phyloP scores from a whole-genome alignment of 192 early-diverging fungal genomes.

The Backusella tuberculispora region DNA sequence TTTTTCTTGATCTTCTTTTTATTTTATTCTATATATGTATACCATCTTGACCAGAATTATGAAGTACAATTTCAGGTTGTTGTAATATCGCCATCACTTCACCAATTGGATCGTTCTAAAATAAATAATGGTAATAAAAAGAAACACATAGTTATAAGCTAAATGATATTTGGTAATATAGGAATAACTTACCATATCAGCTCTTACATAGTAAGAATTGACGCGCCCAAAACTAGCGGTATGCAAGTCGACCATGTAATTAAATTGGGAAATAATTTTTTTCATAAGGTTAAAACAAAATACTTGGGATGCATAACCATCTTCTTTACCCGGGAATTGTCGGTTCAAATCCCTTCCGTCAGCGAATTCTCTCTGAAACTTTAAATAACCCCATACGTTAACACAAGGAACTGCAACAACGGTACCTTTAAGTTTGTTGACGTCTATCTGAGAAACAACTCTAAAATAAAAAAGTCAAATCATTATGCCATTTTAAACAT shows the following conservation, averaged over 20 bases:
- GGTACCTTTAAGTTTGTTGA: constrained; percentile 72
- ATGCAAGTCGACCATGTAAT: constrained; percentile 86
- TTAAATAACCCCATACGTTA: constrained; percentile 83
- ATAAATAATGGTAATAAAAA: neutral
- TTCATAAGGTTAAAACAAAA: constrained; percentile 82
- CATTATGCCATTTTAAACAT: neutral
- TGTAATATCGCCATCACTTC: constrained; percentile 80
- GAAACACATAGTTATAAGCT: neutral
- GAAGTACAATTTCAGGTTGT: constrained; percentile 78
- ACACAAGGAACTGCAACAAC: constrained; percentile 86
- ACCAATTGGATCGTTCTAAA: constrained; percentile 63
- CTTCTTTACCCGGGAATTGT: constrained; percentile 74
- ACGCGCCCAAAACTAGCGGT: constrained; percentile 84
- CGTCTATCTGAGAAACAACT: constrained; percentile 77
- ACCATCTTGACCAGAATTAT: constrained; percentile 73
- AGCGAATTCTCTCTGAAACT: constrained; percentile 77
- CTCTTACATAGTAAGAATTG: constrained; percentile 88
- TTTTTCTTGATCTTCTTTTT: neutral
- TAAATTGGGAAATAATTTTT: constrained; percentile 76
- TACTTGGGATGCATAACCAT: constrained; percentile 79
- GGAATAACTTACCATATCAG: constrained; percentile 60
- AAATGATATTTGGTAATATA: neutral
- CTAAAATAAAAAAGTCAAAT: neutral
- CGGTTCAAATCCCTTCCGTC: constrained; percentile 91
- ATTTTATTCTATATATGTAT: constrained; percentile 10